These are phyloP conservation scores for Penicillium sp. DNA, from an alignment of 2,329 filamentous ascomycete genomes.

Conservation along the genomic window DNA sequence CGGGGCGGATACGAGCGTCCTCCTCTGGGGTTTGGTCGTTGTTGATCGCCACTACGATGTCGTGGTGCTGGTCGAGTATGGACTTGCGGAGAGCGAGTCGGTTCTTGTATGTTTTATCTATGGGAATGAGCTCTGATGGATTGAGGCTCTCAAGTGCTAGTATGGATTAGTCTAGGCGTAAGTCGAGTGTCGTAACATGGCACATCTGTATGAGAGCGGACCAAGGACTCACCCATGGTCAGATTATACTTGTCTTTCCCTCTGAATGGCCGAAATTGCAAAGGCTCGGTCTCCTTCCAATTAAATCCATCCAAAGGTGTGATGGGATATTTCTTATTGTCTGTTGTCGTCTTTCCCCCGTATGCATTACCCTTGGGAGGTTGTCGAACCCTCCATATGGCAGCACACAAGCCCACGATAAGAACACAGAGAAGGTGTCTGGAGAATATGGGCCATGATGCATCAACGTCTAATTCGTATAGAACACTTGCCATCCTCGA, in stretches of 20 bases:
- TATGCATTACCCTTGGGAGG: not conserved
- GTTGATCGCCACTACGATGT: conserved; percentile 41
- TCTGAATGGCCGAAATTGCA: conserved; percentile 58
- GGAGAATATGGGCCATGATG: not conserved
- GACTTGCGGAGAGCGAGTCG: conserved; percentile 51
- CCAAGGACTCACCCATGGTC: conserved; percentile 55
- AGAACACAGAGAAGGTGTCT: not conserved
- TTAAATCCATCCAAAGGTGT: conserved; percentile 50
- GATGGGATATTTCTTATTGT: conserved; percentile 26
- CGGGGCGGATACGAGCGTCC: conserved; percentile 41
- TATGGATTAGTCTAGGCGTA: not conserved
- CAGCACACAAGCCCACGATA: conserved; percentile 4
- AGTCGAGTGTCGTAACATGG: not conserved
- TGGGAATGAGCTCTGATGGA: conserved; percentile 54
- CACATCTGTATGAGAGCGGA: not conserved
- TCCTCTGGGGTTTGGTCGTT: conserved; percentile 27
- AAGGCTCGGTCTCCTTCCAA: conserved; percentile 50
- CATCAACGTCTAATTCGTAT: not conserved
- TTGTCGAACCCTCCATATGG: not conserved
- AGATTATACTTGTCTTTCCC: conserved; percentile 60
- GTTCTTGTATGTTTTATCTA: conserved; percentile 58
- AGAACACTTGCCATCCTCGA: not conserved
- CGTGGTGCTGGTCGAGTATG: conserved; percentile 46
- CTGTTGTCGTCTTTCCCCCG: not conserved
- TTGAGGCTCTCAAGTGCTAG: conserved; percentile 53